Evolutionary conservation across 192 early-diverging fungal genomes (phyloP).

Genomic region (Pilaira anomala): DNA sequence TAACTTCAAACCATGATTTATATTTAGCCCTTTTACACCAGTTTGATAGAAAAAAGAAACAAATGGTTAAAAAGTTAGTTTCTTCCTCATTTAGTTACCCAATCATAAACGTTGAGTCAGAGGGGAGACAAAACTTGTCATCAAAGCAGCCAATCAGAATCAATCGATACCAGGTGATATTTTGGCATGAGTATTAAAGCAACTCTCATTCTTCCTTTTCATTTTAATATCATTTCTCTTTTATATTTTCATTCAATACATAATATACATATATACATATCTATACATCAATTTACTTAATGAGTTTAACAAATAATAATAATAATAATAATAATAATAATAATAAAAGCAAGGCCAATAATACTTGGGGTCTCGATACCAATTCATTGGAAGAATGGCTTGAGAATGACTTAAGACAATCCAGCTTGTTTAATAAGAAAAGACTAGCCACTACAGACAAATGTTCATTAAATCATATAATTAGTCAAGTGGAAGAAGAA

Average conservation of each 20-base stretch:
- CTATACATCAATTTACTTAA: not conserved
- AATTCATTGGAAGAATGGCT: constrained; percentile 26
- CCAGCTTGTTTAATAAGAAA: constrained; percentile 1
- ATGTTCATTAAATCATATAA: no score
- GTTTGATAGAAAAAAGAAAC: not conserved
- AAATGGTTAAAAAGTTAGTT: constrained; percentile 10
- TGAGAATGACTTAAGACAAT: constrained; percentile 23
- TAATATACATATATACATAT: not conserved
- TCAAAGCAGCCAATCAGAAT: constrained; percentile 20
- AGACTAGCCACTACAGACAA: no score
- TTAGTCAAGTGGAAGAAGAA: no score
- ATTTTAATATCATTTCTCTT: not conserved
- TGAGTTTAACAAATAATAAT: constrained; percentile 7
- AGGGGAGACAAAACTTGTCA: constrained; percentile 25
- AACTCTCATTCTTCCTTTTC: no score
- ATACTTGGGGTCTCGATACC: constrained; percentile 7
- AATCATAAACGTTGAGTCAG: constrained; percentile 11
- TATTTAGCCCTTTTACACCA: no score
- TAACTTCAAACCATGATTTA: no score
- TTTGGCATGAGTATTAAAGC: no score
- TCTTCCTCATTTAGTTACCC: constrained; percentile 14
- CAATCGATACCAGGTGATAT: constrained; percentile 17
- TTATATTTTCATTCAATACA: not conserved
- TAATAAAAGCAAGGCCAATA: not conserved
- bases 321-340: constrained; percentile 5